Evolutionary conservation across 2,329 filamentous ascomycete species (phyloP), one percentile per base, ranked within the genome.

Genomic region (Colletotrichum sp.): DNA sequence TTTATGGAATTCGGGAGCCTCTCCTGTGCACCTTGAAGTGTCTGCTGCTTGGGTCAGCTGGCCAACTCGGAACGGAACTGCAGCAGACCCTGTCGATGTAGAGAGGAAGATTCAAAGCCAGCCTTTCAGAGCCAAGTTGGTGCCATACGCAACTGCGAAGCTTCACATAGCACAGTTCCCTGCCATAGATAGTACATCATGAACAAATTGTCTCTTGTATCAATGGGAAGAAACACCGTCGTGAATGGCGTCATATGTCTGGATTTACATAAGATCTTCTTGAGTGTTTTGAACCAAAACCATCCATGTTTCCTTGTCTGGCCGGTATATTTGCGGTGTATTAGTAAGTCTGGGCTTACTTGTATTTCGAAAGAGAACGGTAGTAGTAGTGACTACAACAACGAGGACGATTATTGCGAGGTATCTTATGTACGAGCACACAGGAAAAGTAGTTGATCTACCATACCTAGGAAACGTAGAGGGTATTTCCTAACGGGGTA

Each of bases 141-240:
- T 85, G 15, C 88, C 87, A n/a, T 88, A 86, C 80, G 87, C 86
- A 3, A 84, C 84, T 52, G 84, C 87, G 16, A 88, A 87, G 78
- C 78, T 89, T 72, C 87, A 87, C 75, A 87, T 89, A 79, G 85
- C 84, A 13, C 84, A 88, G 72, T 81, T 87, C 39, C 85, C 86
- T 34, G 67, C 74, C 34, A 28, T 76, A n/a, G 61, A 70, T 2
- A 43, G 0, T 61, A 7, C 16, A 7, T 52, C 43, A 7, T 52
- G 43, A 52, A 21, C 2, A 6, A 3, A 52, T 24, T 21, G 6
- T 21, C 2, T 18, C 10, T 13, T 24, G n/a, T 7, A 52, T 52
- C 3, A 3, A 48, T 1, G 9, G 39, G 9, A 6, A 3, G 0
- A n/a, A n/a, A n/a, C 6, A 43, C 39, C 0, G 5, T n/a, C 15